A percentile compares a stretch with the other conserved stretches of the same genome.
Conservation (phyloP, 2,329 filamentous ascomycete genomes). For the Monosporascus sp. region DNA sequence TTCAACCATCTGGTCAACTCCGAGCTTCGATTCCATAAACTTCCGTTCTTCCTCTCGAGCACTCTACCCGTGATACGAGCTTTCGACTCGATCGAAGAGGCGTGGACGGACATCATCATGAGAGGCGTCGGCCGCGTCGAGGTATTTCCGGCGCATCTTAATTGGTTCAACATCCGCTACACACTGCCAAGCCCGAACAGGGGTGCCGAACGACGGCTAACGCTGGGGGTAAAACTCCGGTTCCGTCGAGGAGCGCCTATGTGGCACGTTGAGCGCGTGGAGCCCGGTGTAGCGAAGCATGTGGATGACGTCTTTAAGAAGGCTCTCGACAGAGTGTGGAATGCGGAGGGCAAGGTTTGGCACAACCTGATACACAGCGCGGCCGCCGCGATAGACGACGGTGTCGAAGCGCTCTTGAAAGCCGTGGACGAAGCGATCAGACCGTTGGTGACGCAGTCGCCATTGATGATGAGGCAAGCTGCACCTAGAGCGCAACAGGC, state of each 20-base stretch:
- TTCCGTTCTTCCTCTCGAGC: conserved; percentile 49
- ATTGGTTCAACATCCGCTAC: conserved; percentile 55
- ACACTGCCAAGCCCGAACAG: conserved; percentile 27
- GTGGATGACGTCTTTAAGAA: conserved; percentile 25
- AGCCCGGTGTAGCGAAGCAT: conserved; percentile 13
- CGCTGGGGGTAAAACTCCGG: conserved; percentile 47
- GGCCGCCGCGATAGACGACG: conserved; percentile 32
- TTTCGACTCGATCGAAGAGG: conserved; percentile 54
- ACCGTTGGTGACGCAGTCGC: conserved; percentile 24
- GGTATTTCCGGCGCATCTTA: conserved; percentile 48
- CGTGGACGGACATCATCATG: conserved; percentile 39
- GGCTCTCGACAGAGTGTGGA: conserved; percentile 22
- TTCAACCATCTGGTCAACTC: conserved; percentile 45
- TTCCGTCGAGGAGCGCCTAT: conserved; percentile 41
- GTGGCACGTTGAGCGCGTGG: conserved; percentile 45
- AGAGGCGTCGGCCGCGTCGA: conserved; percentile 43
- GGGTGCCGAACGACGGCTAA: conserved; percentile 32
- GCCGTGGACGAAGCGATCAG: conserved; percentile 43
- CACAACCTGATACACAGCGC: conserved; percentile 33
- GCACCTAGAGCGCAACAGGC: conserved; percentile 12
- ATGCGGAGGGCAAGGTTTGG: conserved; percentile 21
- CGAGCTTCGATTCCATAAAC: conserved; percentile 43
- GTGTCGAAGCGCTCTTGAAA: conserved; percentile 40
- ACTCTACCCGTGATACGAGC: conserved; percentile 62
- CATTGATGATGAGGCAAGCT: conserved; percentile 18